Evolutionary conservation across 495 filamentous ascomycete species (phyloP), one percentile per base, ranked within the genome.

Genomic region (Sphaerosporella brunnea): DNA sequence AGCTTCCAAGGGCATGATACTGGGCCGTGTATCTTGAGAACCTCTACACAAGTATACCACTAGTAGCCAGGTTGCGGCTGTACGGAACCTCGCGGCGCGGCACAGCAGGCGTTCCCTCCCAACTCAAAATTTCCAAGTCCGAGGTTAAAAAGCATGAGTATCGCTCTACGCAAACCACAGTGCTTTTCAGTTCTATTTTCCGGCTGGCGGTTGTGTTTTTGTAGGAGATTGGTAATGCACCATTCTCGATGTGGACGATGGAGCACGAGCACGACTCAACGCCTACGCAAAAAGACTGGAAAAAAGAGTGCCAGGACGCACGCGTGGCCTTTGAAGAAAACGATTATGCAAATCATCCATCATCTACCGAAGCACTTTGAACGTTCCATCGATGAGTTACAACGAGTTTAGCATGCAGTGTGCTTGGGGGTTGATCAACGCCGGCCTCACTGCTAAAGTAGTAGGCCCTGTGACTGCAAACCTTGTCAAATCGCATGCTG

Each of bases 21-120:
- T 51, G 45, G 20, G 36, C 34, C 30, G n/a, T 54, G 2, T 51
- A 24, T 38, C n/a, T 51, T 4, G 49, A 48, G 23, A 55, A 52
- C 23, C 30, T 28, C 21, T 46, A 48, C 8, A 23, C 28, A 11
- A 43, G 18, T 34, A 4, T 48, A 20, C 48, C 37, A 0, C n/a
- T 54, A 5, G 20, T 54, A 9, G 16, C 25, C 9, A 36, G n/a
- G 11, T 13, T 43, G 1, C 11, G 23, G 2, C 36, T 8, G 5
- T 32, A 21, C 4, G 49, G 47, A 18, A 51, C 43, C 10, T 40
- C 44, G 0, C 21, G 49, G 15, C 35, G 32, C 0, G 20, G 18
- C 18, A 47, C 36, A 0, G 45, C 50, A 23, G 5, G 24, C 0
- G 42, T 45, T 21, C 19, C 44, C 13, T 3, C 47, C 4, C 47